These are phyloP conservation scores for Ilex asprella DNA, from an alignment of 257 asterid species.

Conservation along the genomic window DNA sequence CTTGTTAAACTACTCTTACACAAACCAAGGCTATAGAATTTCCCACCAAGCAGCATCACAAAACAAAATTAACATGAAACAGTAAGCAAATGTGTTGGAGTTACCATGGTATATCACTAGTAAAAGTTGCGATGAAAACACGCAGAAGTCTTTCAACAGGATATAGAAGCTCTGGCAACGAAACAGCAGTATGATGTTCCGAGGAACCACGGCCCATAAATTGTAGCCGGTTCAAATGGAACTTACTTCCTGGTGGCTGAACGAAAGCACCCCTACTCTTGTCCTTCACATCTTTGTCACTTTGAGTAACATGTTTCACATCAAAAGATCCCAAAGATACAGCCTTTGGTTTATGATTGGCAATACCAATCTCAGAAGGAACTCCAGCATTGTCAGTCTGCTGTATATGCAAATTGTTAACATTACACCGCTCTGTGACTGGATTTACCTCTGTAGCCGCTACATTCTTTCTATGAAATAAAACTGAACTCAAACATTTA, in stretches of 20 bases:
- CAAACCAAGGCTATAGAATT: background rate
- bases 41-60: background rate
- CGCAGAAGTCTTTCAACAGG: slow-evolving; percentile 56
- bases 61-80: slow-evolving; percentile 11
- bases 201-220: slow-evolving; percentile 31
- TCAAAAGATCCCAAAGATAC: slow-evolving; percentile 11
- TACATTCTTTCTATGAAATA: slow-evolving; percentile 14
- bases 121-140: slow-evolving; percentile 80
- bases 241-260: slow-evolving; percentile 68
- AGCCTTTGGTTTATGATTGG: slow-evolving; percentile 16
- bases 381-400: slow-evolving; percentile 11
- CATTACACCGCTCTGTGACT: slow-evolving; percentile 11
- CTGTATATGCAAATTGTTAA: slow-evolving; percentile 18
- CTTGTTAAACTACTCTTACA: background rate
- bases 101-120: slow-evolving; percentile 75
- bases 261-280: slow-evolving; percentile 23
- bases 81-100: slow-evolving; percentile 15
- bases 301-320: slow-evolving; percentile 20
- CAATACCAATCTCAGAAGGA: slow-evolving; percentile 20
- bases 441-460: slow-evolving; percentile 23
- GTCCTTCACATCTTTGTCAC: slow-evolving; percentile 19
- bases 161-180: slow-evolving; percentile 71
- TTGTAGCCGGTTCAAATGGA: slow-evolving; percentile 59
- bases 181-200: slow-evolving; percentile 38
- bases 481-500: background rate